Percentiles rank a stretch among this genome's conserved stretches.
These are phyloP conservation scores for Peronospora tabacina DNA, from an alignment of 352 stramenopile species.

Conservation along the genomic window DNA sequence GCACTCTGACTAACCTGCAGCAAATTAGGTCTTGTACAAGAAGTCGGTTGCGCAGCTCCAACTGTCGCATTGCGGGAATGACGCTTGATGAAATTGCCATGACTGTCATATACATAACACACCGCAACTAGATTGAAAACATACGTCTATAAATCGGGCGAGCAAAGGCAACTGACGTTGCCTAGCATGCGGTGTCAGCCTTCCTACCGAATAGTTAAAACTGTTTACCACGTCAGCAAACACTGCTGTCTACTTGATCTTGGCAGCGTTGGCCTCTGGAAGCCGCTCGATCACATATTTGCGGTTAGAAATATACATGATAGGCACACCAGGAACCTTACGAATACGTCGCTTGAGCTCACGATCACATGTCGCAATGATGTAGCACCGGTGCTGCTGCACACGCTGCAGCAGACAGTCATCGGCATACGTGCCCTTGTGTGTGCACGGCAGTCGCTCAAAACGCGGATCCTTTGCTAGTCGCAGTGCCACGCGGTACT, in stretches of 20 bases:
- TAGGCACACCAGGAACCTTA: conserved; percentile 99
- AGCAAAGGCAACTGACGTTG: conserved; percentile 1
- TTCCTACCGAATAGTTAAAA: conserved; percentile 20
- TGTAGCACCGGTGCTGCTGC: conserved; percentile 96
- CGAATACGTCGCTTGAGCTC: conserved; percentile 97
- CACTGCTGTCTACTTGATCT: conserved; percentile 62
- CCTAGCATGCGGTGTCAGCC: conserved; percentile 1
- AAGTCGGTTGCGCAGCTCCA: conserved; percentile 19
- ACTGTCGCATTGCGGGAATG: neutral
- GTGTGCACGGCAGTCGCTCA: conserved; percentile 95
- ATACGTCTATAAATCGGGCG: conserved; percentile 25
- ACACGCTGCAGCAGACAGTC: conserved; percentile 93
- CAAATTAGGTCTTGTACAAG: conserved; percentile 39
- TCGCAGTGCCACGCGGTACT: conserved; percentile 91
- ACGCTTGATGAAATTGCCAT: neutral
- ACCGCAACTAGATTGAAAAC: conserved; percentile 11
- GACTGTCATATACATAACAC: neutral
- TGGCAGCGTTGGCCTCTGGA: conserved; percentile 92
- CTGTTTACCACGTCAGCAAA: conserved; percentile 5
- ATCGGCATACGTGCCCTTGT: conserved; percentile 99
- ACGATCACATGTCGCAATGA: conserved; percentile 99
- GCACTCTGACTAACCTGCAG: conserved; percentile 27
- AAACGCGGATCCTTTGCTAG: conserved; percentile 98
- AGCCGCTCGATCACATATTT: conserved; percentile 99
- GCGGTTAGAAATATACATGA: conserved; percentile 99